Evolutionary conservation across 2,329 filamentous ascomycete genomes (phyloP), one percentile per base, ranked within the genome.

Genomic region (Drechslerella stenobrocha): DNA sequence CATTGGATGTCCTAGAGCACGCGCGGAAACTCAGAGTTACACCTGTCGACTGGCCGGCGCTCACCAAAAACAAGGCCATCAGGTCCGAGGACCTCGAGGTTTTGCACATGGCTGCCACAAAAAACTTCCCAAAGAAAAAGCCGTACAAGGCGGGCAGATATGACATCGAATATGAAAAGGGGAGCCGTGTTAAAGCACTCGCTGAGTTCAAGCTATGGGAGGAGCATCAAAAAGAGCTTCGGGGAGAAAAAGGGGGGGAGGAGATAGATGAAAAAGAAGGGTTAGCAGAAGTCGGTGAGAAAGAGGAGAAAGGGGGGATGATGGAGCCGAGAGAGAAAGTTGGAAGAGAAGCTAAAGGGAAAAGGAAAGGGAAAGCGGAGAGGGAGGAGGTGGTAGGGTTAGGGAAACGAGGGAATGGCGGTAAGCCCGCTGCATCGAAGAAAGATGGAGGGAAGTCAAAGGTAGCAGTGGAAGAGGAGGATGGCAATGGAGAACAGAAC

Each of bases 1-100:
- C 55, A 1, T 1, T 35, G 24, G 28, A 55, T 42, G 52, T 67
- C 20, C 26, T 42, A 8, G 11, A 40, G 2, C 44, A 30, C 2
- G 63, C 63, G 23, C 30, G 37, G 9, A 5, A 51, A 23, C 20
- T 67, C 8, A 18, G 28, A n/a, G 32, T 37, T 32, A 67, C 63
- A 9, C 63, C 63, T 7, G 8, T 18, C 11, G 26, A 28, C 3
- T 67, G 63, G 63, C 63, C 63, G 8, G 23, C 45, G 1, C 22
- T 67, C 28, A 37, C n/a, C 7, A 9, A 8, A 4, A 66, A 52
- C 22, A 51, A 56, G 37, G 55, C 55, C 13, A 67, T 67, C 15
- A 67, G 50, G 13, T 30, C 40, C n/a, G 42, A 51, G 0, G 20
- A 24, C 11, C 40, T 53, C 9, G 26, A 51, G 15, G 22, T 20